Base-by-base conservation (phyloP, 371 early-diverging fungal species). In the Lichtheimia ornata region DNA sequence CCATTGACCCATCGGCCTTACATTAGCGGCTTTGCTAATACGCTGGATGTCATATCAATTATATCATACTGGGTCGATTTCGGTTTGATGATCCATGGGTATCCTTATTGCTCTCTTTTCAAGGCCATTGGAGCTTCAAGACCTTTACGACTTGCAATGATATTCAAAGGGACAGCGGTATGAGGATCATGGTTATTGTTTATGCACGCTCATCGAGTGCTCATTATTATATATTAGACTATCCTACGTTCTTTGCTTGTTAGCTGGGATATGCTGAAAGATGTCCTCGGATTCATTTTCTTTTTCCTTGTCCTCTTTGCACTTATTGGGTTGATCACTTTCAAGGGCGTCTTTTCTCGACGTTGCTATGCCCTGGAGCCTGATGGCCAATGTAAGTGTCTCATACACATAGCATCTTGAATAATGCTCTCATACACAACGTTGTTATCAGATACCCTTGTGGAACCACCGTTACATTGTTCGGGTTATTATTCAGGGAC, bases 151-250 rank as follows among this genome's bases (percentile, higher is more conserved):
- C 65, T 85, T 2, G 50, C 83, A 28, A 74, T 73, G 0, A 52
- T 84, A 17, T 66, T 84, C 11, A 81, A 77, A 1, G 86, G 86
- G 49, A 85, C 84, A 24, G 81, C 84, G 3, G 86, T 83, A 79
- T 69, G 76, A 67, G 14, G 22, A 14, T 24, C 6, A 20, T 9
- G 50, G 1, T 11, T 0, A 40, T 15, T 40, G 7, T 17, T 18
- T 13, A 30, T n/a, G 0, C 5, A 25, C 2, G 42, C 22, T 2
- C 28, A 28, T 2, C n/a, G 4, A 28, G 35, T 35, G 35, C 11
- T 35, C 35, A 35, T 45, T 45, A 5, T 51, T 41, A 20, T 18
- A 5, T 58, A 35, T 22, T 64, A 81, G 80, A 72, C 79, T 1
- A 85, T 85, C 59, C 57, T 85, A 51, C 68, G 74, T 53, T 85